Evolutionary conservation across 495 filamentous ascomycete species (phyloP).

Genomic region (Physcia stellaris): DNA sequence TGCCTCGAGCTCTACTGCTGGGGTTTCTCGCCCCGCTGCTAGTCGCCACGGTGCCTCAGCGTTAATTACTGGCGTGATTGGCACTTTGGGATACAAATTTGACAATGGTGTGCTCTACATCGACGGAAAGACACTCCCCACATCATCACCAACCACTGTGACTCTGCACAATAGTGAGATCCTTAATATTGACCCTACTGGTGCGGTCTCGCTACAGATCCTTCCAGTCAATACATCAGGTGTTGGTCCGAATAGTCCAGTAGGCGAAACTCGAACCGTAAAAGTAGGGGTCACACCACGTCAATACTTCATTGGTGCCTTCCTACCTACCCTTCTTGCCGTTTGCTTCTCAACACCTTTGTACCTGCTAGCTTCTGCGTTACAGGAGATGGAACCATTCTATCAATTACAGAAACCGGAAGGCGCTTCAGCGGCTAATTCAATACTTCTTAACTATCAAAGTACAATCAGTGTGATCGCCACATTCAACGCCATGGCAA

Average conservation of each 20-base stretch:
- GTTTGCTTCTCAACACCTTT: slow-evolving; percentile 4
- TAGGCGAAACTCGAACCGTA: no score
- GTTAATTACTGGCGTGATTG: background rate
- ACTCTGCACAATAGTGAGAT: background rate
- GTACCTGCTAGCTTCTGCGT: slow-evolving; percentile 5
- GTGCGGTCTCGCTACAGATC: background rate
- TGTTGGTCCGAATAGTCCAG: no score
- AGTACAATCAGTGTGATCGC: slow-evolving; percentile 4
- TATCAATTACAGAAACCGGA: slow-evolving; percentile 8
- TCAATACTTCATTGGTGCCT: slow-evolving; percentile 8
- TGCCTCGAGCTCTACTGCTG: background rate
- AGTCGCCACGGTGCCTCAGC: background rate
- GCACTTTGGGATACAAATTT: background rate
- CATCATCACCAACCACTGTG: slow-evolving; percentile 1
- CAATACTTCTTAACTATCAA: slow-evolving; percentile 4
- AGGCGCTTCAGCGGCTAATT: slow-evolving; percentile 5
- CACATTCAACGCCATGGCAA: slow-evolving; percentile 2
- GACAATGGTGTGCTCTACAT: background rate
- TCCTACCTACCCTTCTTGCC: slow-evolving; percentile 6
- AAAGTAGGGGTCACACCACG: background rate
- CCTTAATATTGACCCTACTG: background rate
- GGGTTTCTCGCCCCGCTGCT: background rate
- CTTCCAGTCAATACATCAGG: no score
- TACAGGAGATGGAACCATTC: slow-evolving; percentile 11
- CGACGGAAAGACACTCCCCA: slow-evolving; percentile 2